Evolutionary conservation across 2,329 filamentous ascomycete species (phyloP), one percentile per base, ranked within the genome.

Genomic region (Coniosporium tulheliwenetii): DNA sequence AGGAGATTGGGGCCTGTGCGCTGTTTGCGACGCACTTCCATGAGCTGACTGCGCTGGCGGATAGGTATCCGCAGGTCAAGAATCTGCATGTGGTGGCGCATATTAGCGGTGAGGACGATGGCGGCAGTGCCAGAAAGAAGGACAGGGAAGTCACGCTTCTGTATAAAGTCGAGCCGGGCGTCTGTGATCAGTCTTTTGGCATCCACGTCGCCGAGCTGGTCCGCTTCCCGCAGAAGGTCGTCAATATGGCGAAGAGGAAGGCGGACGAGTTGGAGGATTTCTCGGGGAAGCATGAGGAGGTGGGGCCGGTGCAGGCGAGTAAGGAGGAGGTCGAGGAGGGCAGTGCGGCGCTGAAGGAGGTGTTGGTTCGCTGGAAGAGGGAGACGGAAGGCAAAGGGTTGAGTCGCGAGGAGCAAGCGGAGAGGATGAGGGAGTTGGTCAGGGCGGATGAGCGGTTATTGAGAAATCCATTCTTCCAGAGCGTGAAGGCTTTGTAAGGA

Each of bases 1-100:
- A 81, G 44, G 86, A 96, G 56, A 96, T 98, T 44, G 81, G 85
- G 41, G 93, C 87, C 50, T 95, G 85, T 54, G 83, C 85, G 43
- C 79, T 95, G 61, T 98, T 98, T 56, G 91, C 93, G 5, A 98
- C 91, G 1, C 91, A 98, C 59, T 98, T 98, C 66, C 93, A 98
- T 65, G 91, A 98, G 60, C 70, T 98, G 39, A 98, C 91, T 0
- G 87, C 89, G 1, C 69, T 98, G 16, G 83, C 81, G 2, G 85
- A 95, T 42, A 81, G 81, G 41, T 83, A 93, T 57, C 77, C 82
- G 0, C 84, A 93, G 50, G 91, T 96, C 15, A 73, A 81, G 55
- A 98, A 98, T 58, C 65, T 98, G 46, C 91, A 98, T 55, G 91
- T 98, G 15, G 91, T 93, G 0, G 91, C 93, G 8, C 93, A 96